Conservation (phyloP, 768 basidiomycete genomes). For the Pisolithus tinctorius region DNA sequence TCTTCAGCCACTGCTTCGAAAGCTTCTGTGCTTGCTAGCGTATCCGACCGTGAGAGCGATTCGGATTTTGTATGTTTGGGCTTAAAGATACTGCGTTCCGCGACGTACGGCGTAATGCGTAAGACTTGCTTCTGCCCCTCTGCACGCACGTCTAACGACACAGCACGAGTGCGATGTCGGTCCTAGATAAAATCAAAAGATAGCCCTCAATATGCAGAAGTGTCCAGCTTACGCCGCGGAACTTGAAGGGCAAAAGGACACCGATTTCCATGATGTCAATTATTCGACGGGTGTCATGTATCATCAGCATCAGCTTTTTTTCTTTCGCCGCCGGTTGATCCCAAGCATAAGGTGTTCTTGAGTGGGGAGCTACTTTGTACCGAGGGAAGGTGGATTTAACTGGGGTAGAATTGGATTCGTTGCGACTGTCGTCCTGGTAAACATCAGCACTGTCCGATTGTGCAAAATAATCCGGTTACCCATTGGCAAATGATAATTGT, state of each 20-base stretch:
- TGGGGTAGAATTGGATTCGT: slow-evolving; percentile 25
- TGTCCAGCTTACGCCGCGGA: slow-evolving; percentile 51
- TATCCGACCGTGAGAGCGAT: slow-evolving; percentile 57
- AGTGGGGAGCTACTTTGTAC: slow-evolving; percentile 55
- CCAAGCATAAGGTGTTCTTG: slow-evolving; percentile 77
- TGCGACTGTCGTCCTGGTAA: slow-evolving; percentile 39
- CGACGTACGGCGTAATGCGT: slow-evolving; percentile 80
- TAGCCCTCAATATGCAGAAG: neutral
- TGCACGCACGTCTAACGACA: slow-evolving; percentile 91
- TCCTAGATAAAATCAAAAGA: slow-evolving; percentile 29
- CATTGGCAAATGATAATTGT: slow-evolving; percentile 65
- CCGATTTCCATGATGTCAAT: slow-evolving; percentile 97
- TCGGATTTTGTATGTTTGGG: slow-evolving; percentile 47
- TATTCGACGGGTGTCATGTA: slow-evolving; percentile 53
- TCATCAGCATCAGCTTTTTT: slow-evolving; percentile 66
- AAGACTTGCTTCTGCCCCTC: slow-evolving; percentile 81
- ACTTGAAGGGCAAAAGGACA: slow-evolving; percentile 82
- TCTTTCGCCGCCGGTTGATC: slow-evolving; percentile 81
- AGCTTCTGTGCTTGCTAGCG: slow-evolving; percentile 58
- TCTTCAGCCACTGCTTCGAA: slow-evolving; percentile 86
- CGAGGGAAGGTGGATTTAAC: slow-evolving; percentile 31
- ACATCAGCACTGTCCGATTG: neutral
- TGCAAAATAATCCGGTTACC: slow-evolving; percentile 33
- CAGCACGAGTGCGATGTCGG: slow-evolving; percentile 48
- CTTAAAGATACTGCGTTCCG: slow-evolving; percentile 83